Base-by-base conservation (phyloP, 192 early-diverging fungal species). In the Phlyctochytrium planicorne region DNA sequence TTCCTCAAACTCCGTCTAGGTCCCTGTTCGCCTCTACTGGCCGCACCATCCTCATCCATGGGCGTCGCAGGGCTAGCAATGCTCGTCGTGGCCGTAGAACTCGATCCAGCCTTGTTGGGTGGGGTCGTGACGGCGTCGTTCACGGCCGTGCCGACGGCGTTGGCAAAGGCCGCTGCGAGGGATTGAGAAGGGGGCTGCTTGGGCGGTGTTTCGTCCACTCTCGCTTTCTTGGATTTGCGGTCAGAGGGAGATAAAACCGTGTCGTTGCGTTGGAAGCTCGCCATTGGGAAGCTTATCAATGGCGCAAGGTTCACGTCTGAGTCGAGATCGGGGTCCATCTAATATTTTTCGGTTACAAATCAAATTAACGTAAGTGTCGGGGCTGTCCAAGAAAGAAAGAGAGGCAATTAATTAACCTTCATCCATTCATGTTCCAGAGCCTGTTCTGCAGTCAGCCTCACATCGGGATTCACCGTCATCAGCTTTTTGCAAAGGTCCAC, bases 381-480 rank as follows among this genome's bases (percentile, higher is more conserved):
- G 20, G 20, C 10, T 6, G 40, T 47, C 40, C 10, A 47, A 14
- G 20, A 47, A 14, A 20, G 40, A 47, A 14, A 20, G 10, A 47
- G 20, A 47, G 20, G 10, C 6, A 47, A 59, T 24, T 59, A 6
- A 14, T 59, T 59, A 14, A 24, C 34, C 27, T 56, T 59, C 52
- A 94, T 68, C 91, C 91, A 96, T 16, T 89, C 87, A 50, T 96
- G 93, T 47, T 77, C 59, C 35, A 94, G 79, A 0, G 93, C 93
- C 72, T 91, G 76, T 1, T 76, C 73, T 3, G 89, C 89, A 0
- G 91, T 93, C 76, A 94, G 83, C 1, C 93, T 86, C 14, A 69
- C 59, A 3, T 59, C 68, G 14, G 91, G 90, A 63, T 90, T 82
- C 33, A 85, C 78, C 0, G 81, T 80, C 65, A 96, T 76, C 2